Percentiles rank a stretch among this genome's conserved stretches.
phyloP scores from a whole-genome alignment of 345 rosid genomes.

The Heritiera littoralis region DNA sequence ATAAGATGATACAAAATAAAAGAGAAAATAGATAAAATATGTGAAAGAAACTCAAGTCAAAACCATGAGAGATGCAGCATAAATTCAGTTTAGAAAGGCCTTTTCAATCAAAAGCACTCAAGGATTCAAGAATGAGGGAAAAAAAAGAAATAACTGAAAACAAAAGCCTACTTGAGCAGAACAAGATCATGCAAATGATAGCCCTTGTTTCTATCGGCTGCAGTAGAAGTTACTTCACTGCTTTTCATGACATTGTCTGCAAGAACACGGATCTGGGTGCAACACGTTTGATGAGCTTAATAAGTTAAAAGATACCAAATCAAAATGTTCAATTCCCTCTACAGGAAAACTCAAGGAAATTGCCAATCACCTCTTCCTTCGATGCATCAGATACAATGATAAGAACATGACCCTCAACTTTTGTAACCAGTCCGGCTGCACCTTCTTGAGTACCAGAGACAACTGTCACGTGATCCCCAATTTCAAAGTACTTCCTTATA shows the following conservation, averaged over 20 bases:
- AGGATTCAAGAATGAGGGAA: neutral
- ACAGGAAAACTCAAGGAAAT: neutral
- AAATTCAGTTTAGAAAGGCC: neutral
- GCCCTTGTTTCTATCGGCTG: constrained; percentile 55
- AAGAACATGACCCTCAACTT: constrained; percentile 88
- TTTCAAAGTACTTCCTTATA: constrained; percentile 88
- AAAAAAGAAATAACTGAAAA: neutral
- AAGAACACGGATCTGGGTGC: constrained; percentile 67
- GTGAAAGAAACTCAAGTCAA: neutral
- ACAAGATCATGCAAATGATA: constrained; percentile 93
- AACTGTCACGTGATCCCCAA: constrained; percentile 92
- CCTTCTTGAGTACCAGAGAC: constrained; percentile 89
- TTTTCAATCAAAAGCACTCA: neutral
- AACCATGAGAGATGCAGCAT: neutral
- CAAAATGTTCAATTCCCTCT: neutral
- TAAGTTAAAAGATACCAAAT: neutral
- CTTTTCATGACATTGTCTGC: constrained; percentile 92
- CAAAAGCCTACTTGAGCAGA: constrained; percentile 62
- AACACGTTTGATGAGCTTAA: neutral
- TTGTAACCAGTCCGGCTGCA: constrained; percentile 88
- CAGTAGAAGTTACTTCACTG: constrained; percentile 80
- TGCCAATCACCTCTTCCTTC: constrained; percentile 73
- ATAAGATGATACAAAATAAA: neutral
- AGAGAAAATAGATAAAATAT: neutral
- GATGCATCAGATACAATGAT: constrained; percentile 79